Evolutionary conservation across 2,329 filamentous ascomycete genomes (phyloP).

Genomic region (Neoarthrinium moseri): DNA sequence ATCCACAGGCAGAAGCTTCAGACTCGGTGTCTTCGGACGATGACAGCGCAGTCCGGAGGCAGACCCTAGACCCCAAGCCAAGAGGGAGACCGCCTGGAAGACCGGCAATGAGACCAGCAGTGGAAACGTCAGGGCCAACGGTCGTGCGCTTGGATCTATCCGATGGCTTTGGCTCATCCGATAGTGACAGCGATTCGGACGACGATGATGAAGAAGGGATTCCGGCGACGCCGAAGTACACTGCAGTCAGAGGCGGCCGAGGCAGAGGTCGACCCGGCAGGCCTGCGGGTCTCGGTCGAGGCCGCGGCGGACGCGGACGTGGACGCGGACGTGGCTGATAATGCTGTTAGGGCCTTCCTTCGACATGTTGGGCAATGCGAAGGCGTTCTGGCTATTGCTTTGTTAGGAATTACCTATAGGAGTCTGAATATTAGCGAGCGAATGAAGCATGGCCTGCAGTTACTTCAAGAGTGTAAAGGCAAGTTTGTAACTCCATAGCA

Average conservation of each 20-base stretch:
- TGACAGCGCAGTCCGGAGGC: not conserved
- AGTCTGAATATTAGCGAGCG: no score
- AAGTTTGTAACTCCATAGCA: no score
- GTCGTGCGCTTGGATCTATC: conserved; percentile 30
- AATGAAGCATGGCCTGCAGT: no score
- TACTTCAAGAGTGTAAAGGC: no score
- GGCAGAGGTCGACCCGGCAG: conserved; percentile 17
- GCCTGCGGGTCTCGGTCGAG: not conserved
- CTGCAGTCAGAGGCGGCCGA: conserved; percentile 16
- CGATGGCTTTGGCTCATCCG: conserved; percentile 3
- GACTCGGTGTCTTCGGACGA: not conserved
- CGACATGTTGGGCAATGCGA: no score
- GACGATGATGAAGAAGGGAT: conserved; percentile 16
- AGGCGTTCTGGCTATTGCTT: no score
- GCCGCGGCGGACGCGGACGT: not conserved
- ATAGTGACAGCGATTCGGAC: conserved; percentile 12
- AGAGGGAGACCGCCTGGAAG: not conserved
- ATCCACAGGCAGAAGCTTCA: not conserved
- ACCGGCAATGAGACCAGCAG: conserved; percentile 12
- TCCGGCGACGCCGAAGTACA: conserved; percentile 2
- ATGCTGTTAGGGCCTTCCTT: no score
- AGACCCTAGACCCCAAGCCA: not conserved
- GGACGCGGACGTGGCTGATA: not conserved
- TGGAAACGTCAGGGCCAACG: conserved; percentile 24
- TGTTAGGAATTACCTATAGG: no score